Evolutionary conservation across 2,329 filamentous ascomycete species (phyloP).

Genomic region (Colletotrichum costaricense): DNA sequence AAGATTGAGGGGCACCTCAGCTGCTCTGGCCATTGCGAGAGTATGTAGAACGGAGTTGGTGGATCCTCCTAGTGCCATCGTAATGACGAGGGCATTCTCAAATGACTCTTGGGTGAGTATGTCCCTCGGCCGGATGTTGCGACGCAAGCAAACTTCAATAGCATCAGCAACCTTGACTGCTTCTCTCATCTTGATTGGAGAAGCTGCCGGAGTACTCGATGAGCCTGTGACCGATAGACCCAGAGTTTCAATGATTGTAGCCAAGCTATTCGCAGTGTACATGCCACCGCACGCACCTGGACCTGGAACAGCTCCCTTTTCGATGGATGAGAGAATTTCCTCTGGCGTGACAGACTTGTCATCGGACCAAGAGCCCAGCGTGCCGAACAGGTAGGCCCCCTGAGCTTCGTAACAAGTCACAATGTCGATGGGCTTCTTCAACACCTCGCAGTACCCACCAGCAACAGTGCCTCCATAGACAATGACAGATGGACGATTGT

Average conservation of each 20-base stretch:
- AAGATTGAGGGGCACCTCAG: conserved; percentile 79
- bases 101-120: conserved; percentile 84
- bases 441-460: conserved; percentile 82
- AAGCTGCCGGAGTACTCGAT: conserved; percentile 83
- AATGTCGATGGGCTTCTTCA: conserved; percentile 87
- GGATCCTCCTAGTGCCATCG: conserved; percentile 90
- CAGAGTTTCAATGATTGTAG: conserved; percentile 89
- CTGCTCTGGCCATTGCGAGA: conserved; percentile 89
- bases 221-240: conserved; percentile 86
- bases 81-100: conserved; percentile 89
- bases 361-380: conserved; percentile 75
- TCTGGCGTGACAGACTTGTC: conserved; percentile 72
- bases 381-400: conserved; percentile 84
- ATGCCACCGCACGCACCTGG: conserved; percentile 82
- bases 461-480: conserved; percentile 94
- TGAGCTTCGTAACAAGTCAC: conserved; percentile 89
- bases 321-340: conserved; percentile 87
- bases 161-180: conserved; percentile 84
- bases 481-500: conserved; percentile 94
- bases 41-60: conserved; percentile 92
- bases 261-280: conserved; percentile 97
- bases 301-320: conserved; percentile 76
- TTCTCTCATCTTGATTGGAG: conserved; percentile 86
- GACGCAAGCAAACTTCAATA: conserved; percentile 83
- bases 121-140: conserved; percentile 83